These are phyloP conservation scores for Cupressus sempervirens DNA, from an alignment of 75 land plant species.

Conservation along the genomic window DNA sequence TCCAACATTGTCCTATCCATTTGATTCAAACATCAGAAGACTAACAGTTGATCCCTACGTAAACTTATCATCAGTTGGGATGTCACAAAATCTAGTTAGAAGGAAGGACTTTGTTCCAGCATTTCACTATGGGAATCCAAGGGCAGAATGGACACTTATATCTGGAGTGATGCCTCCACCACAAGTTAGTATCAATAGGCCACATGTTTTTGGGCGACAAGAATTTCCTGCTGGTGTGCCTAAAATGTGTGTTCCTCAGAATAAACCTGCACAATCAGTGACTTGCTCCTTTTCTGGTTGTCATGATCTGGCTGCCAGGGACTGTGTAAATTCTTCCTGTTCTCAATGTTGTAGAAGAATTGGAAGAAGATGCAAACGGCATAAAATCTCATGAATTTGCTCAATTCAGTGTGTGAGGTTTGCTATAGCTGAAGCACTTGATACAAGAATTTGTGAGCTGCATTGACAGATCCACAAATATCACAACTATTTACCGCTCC, in stretches of 20 bases:
- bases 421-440: background rate
- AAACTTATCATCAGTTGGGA: background rate
- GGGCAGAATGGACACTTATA: background rate
- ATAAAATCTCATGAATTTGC: background rate
- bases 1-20: background rate
- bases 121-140: background rate
- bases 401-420: background rate
- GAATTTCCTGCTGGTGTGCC: constrained; percentile 1
- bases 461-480: background rate
- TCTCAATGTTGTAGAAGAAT: constrained; percentile 9
- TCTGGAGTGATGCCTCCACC: background rate
- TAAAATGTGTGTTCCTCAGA: background rate
- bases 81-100: background rate
- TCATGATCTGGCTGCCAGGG: constrained; percentile 1
- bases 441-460: background rate
- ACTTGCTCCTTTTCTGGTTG: constrained; percentile 12
- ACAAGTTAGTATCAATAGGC: background rate
- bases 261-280: background rate
- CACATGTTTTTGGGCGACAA: background rate
- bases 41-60: background rate
- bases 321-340: constrained; percentile 9
- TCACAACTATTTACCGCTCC: background rate
- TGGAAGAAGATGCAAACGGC: constrained; percentile 12
- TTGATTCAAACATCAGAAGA: background rate
- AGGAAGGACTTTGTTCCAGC: background rate